A percentile compares a stretch with the other conserved stretches of the same genome.
phyloP scores from a whole-genome alignment of 208 protist species.

The Crithidia fasciculata region DNA sequence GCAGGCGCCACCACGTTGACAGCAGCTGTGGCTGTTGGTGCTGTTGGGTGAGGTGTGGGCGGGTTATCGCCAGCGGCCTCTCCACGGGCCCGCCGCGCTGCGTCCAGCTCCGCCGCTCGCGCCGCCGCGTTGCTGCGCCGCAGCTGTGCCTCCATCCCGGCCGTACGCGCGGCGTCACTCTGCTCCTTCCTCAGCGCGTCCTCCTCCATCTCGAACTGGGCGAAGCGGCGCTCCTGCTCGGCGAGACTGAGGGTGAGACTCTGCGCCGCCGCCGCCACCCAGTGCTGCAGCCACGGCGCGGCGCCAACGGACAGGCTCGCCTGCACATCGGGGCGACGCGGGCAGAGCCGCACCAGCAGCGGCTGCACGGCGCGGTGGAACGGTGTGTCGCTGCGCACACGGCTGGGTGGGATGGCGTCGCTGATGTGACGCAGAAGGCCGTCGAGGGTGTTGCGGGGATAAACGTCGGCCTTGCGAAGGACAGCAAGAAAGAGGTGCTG shows the following conservation, averaged over 20 bases:
- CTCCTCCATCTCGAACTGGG: conserved; percentile 71
- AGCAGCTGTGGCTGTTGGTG: background rate
- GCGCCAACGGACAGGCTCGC: conserved; percentile 37
- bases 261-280: conserved; percentile 30
- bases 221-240: conserved; percentile 59
- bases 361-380: conserved; percentile 38
- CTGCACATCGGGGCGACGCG: conserved; percentile 32
- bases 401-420: conserved; percentile 34
- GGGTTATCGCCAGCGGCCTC: background rate
- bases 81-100: background rate
- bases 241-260: conserved; percentile 48
- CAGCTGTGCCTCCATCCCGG: conserved; percentile 24
- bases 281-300: conserved; percentile 54
- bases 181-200: conserved; percentile 31
- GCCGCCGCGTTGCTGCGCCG: conserved; percentile 25
- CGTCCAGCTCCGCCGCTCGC: conserved; percentile 21
- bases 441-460: conserved; percentile 24
- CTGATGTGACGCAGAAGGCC: conserved; percentile 58
- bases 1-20: background rate
- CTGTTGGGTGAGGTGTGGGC: background rate
- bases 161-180: conserved; percentile 20
- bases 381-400: conserved; percentile 26
- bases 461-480: conserved; percentile 50
- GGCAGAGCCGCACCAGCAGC: conserved; percentile 41
- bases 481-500: conserved; percentile 52